A percentile compares a stretch with the other conserved stretches of the same genome.
phyloP scores from a whole-genome alignment of 1,284 basidiomycete species.

The Fomes fomentarius region DNA sequence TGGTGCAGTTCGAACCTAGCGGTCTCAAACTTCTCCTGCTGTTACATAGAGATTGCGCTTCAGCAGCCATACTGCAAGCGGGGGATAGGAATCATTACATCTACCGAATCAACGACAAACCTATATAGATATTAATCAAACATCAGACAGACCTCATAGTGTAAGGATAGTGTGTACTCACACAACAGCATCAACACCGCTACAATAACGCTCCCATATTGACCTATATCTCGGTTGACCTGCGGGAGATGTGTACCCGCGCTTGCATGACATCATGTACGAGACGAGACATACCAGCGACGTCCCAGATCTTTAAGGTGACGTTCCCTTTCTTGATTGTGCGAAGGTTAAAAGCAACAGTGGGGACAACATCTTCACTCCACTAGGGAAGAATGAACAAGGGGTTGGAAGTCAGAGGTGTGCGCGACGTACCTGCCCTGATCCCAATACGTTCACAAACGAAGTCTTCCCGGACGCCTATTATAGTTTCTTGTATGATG shows the following conservation, averaged over 20 bases:
- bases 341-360: constrained; percentile 89
- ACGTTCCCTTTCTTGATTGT: constrained; percentile 89
- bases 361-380: constrained; percentile 94
- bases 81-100: constrained; percentile 53
- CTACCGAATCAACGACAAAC: constrained; percentile 90
- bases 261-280: background rate
- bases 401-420: background rate
- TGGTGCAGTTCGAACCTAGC: constrained; percentile 92
- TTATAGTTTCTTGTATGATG: constrained; percentile 32
- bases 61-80: background rate
- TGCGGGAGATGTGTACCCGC: constrained; percentile 24
- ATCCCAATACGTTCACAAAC: constrained; percentile 89
- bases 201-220: constrained; percentile 96
- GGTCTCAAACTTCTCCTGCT: constrained; percentile 84
- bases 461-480: constrained; percentile 96
- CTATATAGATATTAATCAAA: constrained; percentile 43
- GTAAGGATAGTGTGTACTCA: constrained; percentile 46
- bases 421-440: constrained; percentile 66
- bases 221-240: constrained; percentile 94
- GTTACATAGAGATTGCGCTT: constrained; percentile 6
- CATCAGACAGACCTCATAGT: background rate
- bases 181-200: constrained; percentile 94
- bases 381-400: constrained; percentile 48
- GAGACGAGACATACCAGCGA: constrained; percentile 60
- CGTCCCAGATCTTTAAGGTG: constrained; percentile 94